Conservation (phyloP, 768 basidiomycete genomes). For the Leccinum aurantiacum region DNA sequence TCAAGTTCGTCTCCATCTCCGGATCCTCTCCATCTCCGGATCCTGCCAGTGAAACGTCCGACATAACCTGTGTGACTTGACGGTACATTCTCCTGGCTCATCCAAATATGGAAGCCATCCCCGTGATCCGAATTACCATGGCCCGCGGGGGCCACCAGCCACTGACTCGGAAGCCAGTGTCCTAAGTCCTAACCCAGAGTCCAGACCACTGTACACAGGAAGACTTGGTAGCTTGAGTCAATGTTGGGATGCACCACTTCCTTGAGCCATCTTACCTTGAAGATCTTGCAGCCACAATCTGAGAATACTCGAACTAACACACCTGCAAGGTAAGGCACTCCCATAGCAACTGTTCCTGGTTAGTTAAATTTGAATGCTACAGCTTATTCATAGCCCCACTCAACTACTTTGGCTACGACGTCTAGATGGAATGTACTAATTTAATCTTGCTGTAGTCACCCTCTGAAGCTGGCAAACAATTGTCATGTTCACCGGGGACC, state of each 20-base stretch:
- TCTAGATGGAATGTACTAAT: constrained; percentile 57
- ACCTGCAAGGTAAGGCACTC: constrained; percentile 45
- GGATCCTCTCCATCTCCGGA: no score
- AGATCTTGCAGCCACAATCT: constrained; percentile 27
- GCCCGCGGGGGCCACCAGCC: no score
- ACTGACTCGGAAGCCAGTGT: no score
- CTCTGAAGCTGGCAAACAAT: constrained; percentile 37
- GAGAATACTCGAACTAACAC: constrained; percentile 61
- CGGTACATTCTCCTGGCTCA: no score
- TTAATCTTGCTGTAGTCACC: constrained; percentile 49
- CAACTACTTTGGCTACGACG: constrained; percentile 64
- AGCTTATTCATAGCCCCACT: constrained; percentile 61
- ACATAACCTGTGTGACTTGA: no score
- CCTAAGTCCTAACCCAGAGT: no score
- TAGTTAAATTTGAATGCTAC: neutral
- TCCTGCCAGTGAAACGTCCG: no score
- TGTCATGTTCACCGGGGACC: no score
- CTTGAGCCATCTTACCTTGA: neutral
- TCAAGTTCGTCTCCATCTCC: neutral
- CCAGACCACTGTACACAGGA: constrained; percentile 41
- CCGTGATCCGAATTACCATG: no score
- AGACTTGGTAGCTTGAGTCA: constrained; percentile 67
- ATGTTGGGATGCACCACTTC: constrained; percentile 50
- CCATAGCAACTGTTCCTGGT: neutral
- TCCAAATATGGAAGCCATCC: no score